These are phyloP conservation scores for Tetrapisispora taiwanensis DNA, from an alignment of 805 yeast species.

Conservation along the genomic window DNA sequence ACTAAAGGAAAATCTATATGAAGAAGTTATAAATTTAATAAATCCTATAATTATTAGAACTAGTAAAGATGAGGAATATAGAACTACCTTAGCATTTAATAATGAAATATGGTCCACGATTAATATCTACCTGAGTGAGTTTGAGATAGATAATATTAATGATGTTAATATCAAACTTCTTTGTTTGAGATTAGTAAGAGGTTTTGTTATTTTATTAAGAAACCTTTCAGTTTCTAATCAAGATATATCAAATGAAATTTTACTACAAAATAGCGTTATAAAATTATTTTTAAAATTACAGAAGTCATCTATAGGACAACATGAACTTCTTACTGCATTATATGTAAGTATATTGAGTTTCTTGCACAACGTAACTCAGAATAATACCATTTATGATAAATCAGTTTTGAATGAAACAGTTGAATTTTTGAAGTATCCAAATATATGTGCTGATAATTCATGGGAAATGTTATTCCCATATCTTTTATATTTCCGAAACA, in stretches of 20 bases:
- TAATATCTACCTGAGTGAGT: constrained; percentile 7
- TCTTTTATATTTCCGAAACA: constrained; percentile 15
- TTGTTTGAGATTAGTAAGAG: constrained; percentile 35
- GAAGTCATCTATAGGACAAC: constrained; percentile 3
- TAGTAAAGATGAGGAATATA: constrained; percentile 20
- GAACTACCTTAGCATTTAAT: constrained; percentile 17
- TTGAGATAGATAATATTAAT: not conserved
- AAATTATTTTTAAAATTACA: constrained; percentile 6
- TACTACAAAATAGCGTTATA: constrained; percentile 12
- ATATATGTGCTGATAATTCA: constrained; percentile 5
- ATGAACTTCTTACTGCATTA: constrained; percentile 16
- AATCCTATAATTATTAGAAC: constrained; percentile 18
- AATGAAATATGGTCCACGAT: constrained; percentile 22
- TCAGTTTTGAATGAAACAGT: constrained; percentile 11
- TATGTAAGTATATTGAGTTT: constrained; percentile 14
- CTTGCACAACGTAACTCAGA: constrained; percentile 19
- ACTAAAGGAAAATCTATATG: not conserved
- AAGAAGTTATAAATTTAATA: constrained; percentile 3
- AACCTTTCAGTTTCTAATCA: constrained; percentile 34
- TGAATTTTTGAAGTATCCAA: constrained; percentile 17
- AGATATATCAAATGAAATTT: constrained; percentile 19
- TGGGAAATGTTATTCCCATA: constrained; percentile 11
- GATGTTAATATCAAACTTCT: constrained; percentile 6
- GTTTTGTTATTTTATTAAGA: constrained; percentile 38
- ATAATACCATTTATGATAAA: constrained; percentile 12